These are phyloP conservation scores for Cubamyces lactineus DNA, from an alignment of 768 basidiomycete genomes.

Conservation along the genomic window DNA sequence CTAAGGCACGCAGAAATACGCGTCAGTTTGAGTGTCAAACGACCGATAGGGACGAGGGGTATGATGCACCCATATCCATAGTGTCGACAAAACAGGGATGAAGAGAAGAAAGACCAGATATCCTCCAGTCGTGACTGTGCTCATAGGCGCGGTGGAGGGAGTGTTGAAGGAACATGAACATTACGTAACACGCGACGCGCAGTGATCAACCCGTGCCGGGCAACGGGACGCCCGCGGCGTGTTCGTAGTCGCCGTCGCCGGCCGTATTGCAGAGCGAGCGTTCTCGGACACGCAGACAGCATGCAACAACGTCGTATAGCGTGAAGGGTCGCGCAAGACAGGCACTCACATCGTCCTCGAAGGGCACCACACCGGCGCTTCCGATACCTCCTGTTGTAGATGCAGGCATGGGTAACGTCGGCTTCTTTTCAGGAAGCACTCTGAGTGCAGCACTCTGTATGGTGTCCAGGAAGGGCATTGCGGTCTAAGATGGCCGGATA, in stretches of 20 bases:
- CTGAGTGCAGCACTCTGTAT: constrained; percentile 54
- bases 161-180: constrained; percentile 43
- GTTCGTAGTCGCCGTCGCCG: background rate
- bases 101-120: constrained; percentile 64
- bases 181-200: constrained; percentile 47
- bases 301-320: constrained; percentile 3
- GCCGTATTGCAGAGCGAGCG: background rate
- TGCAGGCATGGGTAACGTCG: constrained; percentile 38
- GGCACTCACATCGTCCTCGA: constrained; percentile 73
- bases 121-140: constrained; percentile 39
- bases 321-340: background rate
- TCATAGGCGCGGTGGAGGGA: constrained; percentile 30
- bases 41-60: constrained; percentile 17
- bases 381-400: constrained; percentile 59
- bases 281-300: background rate
- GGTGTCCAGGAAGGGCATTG: constrained; percentile 60
- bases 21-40: constrained; percentile 23
- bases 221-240: constrained; percentile 6
- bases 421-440: constrained; percentile 49
- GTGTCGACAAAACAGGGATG: constrained; percentile 62
- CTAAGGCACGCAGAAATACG: constrained; percentile 42
- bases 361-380: constrained; percentile 56
- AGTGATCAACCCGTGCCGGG: constrained; percentile 1
- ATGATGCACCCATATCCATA: constrained; percentile 68
- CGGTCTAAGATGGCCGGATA: background rate